Conservation (phyloP, 2,329 filamentous ascomycete genomes). For the Ceratocystis diversiconidia region DNA sequence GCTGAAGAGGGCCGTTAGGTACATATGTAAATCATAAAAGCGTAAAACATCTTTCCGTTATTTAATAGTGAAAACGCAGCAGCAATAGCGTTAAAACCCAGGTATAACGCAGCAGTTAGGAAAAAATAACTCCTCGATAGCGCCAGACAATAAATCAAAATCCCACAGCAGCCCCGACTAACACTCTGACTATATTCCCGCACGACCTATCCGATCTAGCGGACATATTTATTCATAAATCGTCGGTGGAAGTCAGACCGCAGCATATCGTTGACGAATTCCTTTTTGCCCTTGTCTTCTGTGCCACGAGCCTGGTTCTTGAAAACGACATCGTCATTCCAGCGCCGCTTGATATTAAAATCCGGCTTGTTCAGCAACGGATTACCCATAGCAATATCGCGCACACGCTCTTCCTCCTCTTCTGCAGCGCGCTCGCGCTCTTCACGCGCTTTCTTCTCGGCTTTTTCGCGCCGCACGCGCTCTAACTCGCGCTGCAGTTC, state of each 20-base stretch:
- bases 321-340: conserved; percentile 98
- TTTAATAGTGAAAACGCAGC: neutral
- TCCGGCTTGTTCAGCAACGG: conserved; percentile 78
- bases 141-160: conserved; percentile 16
- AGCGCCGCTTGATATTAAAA: conserved; percentile 80
- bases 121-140: neutral
- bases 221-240: conserved; percentile 69
- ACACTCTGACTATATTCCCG: neutral
- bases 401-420: conserved; percentile 71
- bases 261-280: conserved; percentile 94
- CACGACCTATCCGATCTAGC: conserved; percentile 26
- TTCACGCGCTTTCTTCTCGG: conserved; percentile 41
- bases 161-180: neutral
- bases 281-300: conserved; percentile 80
- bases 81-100: neutral
- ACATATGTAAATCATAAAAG: neutral
- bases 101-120: conserved; percentile 1
- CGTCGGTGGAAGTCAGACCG: conserved; percentile 95
- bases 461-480: conserved; percentile 78
- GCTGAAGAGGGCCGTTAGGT: conserved; percentile 23
- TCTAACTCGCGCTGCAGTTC: conserved; percentile 86
- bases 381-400: conserved; percentile 83
- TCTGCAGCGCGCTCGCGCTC: conserved; percentile 67
- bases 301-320: conserved; percentile 96
- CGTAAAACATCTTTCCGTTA: neutral